Evolutionary conservation across 345 rosid genomes (phyloP), one percentile per base, ranked within the genome.

Genomic region (Corymbia maculata): DNA sequence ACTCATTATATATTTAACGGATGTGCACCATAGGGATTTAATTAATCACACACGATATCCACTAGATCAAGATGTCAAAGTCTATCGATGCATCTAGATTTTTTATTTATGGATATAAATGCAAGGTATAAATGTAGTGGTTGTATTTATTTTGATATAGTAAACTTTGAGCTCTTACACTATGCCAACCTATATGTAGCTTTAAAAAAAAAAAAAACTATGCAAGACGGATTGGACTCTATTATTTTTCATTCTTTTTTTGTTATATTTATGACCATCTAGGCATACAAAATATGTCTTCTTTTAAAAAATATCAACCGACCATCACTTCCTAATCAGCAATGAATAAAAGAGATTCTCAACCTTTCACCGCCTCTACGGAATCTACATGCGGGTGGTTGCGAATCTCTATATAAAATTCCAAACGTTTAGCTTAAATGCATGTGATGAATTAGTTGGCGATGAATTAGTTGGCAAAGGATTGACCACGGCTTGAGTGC

Each of bases 401-500:
- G 26, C 19, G 6, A 57, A 57, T 22, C 13, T 57, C n/a, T 57
- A 24, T 28, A 57, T 9, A 4, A 57, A 3, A 57, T 57, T 57
- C 6, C 64, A 9, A 0, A 24, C 9, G n/a, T 24, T 57, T 9
- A 57, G 64, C 64, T 24, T 22, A 57, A 57, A 57, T 57, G 9
- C 3, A 57, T 10, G n/a, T 0, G 13, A 24, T 24, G n/a, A 57
- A 57, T 57, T 59, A 59, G 13, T 24, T 10, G 66, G 66, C 70
- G 13, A 24, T 24, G n/a, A 57, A 57, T 57, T 59, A 59, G 13
- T 24, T 10, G 66, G 66, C 70, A 28, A 13, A 28, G 17, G 16
- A 61, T 28, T 28, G 2, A 28, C 15, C 36, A 0, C 6, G 2
- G 64, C 24, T 24, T 0, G 2, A 0, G 16, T 61, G 8, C 70